These are phyloP conservation scores for Cyclotella kingstonii DNA, from an alignment of 108 stramenopile species.

Conservation along the genomic window DNA sequence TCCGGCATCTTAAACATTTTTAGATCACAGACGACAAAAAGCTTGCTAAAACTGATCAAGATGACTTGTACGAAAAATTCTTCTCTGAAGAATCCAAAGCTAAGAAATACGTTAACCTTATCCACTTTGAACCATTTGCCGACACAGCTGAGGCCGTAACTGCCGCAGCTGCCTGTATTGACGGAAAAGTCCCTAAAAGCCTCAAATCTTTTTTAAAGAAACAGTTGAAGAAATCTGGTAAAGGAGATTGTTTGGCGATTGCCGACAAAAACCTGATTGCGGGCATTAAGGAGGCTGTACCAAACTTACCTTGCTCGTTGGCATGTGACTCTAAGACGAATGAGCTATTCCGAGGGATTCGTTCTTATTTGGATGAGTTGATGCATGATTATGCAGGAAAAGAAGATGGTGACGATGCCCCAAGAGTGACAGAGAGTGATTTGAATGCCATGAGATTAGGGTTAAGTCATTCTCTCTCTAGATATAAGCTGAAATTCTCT, in stretches of 20 bases:
- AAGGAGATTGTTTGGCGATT: slow-evolving; percentile 87
- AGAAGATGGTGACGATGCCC: slow-evolving; percentile 33
- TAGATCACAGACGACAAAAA: slow-evolving; percentile 82
- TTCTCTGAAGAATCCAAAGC: slow-evolving; percentile 83
- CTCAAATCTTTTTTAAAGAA: slow-evolving; percentile 98
- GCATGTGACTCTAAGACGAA: slow-evolving; percentile 78
- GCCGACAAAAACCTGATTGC: slow-evolving; percentile 89
- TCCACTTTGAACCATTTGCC: slow-evolving; percentile 94
- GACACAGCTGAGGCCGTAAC: slow-evolving; percentile 98
- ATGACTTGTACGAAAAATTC: slow-evolving; percentile 86
- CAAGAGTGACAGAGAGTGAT: slow-evolving; percentile 42
- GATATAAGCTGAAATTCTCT: slow-evolving; percentile 99
- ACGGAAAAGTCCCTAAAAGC: slow-evolving; percentile 90
- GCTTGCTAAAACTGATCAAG: slow-evolving; percentile 77
- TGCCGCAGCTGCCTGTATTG: slow-evolving; percentile 92
- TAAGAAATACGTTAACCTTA: slow-evolving; percentile 71
- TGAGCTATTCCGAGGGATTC: slow-evolving; percentile 96
- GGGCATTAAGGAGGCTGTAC: slow-evolving; percentile 94
- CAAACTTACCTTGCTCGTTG: slow-evolving; percentile 43
- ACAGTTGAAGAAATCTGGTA: slow-evolving; percentile 87
- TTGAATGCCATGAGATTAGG: slow-evolving; percentile 95
- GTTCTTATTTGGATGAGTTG: slow-evolving; percentile 88
- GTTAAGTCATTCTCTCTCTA: slow-evolving; percentile 91
- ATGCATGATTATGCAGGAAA: slow-evolving; percentile 62
- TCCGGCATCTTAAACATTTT: background rate